A percentile compares a stretch with the other conserved stretches of the same genome.
These are phyloP conservation scores for Diaporthe nobilis DNA, from an alignment of 2,329 filamentous ascomycete genomes.

Conservation along the genomic window DNA sequence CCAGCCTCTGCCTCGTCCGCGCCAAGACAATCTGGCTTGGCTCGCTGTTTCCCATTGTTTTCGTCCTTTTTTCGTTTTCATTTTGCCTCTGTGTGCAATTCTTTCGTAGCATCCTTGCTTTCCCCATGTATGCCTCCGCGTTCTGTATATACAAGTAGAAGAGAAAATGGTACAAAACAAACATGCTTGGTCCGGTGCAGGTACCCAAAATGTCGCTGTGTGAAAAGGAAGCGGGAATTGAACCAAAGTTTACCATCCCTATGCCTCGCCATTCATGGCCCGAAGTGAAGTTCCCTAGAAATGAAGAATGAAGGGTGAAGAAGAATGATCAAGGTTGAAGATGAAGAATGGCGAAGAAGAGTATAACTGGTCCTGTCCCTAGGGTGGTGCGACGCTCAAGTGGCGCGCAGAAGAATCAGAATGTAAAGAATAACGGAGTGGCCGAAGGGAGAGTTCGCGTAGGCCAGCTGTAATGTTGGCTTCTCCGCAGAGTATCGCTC, in stretches of 20 bases:
- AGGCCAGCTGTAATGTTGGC: constrained; percentile 28
- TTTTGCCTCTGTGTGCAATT: constrained; percentile 34
- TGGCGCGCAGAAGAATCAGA: constrained; percentile 31
- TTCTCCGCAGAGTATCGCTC: constrained; percentile 25
- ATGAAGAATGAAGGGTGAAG: constrained; percentile 13
- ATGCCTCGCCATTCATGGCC: constrained; percentile 38
- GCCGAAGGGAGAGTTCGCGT: constrained; percentile 10
- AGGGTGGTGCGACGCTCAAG: constrained; percentile 20
- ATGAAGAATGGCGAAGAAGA: constrained; percentile 11
- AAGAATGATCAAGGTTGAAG: constrained; percentile 18
- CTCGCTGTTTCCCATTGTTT: neutral
- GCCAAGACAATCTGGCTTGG: constrained; percentile 9
- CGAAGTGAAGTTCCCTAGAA: constrained; percentile 35
- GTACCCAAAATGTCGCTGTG: constrained; percentile 20
- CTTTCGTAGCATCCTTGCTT: constrained; percentile 37
- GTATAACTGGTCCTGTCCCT: constrained; percentile 22
- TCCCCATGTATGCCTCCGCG: constrained; percentile 34
- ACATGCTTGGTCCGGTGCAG: neutral
- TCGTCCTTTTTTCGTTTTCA: constrained; percentile 30
- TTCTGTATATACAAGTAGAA: constrained; percentile 39
- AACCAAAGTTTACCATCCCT: constrained; percentile 30
- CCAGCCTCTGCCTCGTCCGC: constrained; percentile 21
- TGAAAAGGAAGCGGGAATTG: constrained; percentile 17
- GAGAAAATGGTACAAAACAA: constrained; percentile 35
- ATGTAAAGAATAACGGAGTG: neutral